phyloP scores from a whole-genome alignment of 345 rosid genomes.

The Lagerstroemia speciosa region DNA sequence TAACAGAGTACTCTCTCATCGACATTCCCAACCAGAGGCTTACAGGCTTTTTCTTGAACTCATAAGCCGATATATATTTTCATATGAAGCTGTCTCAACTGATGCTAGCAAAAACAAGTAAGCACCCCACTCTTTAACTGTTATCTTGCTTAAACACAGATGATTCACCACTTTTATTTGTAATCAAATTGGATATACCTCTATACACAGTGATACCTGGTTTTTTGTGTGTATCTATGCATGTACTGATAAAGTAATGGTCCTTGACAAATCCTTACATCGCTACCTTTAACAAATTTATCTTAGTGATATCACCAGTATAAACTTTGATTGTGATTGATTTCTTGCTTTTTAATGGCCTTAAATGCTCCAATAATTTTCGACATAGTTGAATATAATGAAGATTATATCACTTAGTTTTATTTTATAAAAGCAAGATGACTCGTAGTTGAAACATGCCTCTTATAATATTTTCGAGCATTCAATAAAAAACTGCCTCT shows the following conservation, averaged over 20 bases:
- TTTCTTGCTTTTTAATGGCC: neutral
- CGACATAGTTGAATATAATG: neutral
- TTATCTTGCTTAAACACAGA: neutral
- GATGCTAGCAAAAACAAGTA: conserved; percentile 28
- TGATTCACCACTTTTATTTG: neutral
- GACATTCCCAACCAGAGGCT: conserved; percentile 46
- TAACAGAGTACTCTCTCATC: conserved; percentile 35
- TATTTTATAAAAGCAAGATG: neutral
- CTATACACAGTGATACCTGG: neutral
- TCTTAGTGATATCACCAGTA: neutral
- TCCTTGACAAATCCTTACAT: neutral
- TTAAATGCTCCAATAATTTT: neutral
- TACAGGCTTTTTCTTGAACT: conserved; percentile 47
- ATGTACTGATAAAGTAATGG: neutral
- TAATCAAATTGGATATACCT: neutral
- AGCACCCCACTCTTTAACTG: conserved; percentile 6
- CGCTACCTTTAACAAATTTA: neutral
- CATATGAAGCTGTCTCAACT: conserved; percentile 14
- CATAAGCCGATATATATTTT: conserved; percentile 30
- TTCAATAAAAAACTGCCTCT: too few relatives aligned
- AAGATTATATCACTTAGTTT: neutral
- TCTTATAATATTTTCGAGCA: too few relatives aligned
- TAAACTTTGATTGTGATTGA: neutral
- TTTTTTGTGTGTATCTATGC: neutral
- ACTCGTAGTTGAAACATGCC: neutral